phyloP scores from a whole-genome alignment of 208 protist genomes.

The Leptomonas pyrrhocoris region DNA sequence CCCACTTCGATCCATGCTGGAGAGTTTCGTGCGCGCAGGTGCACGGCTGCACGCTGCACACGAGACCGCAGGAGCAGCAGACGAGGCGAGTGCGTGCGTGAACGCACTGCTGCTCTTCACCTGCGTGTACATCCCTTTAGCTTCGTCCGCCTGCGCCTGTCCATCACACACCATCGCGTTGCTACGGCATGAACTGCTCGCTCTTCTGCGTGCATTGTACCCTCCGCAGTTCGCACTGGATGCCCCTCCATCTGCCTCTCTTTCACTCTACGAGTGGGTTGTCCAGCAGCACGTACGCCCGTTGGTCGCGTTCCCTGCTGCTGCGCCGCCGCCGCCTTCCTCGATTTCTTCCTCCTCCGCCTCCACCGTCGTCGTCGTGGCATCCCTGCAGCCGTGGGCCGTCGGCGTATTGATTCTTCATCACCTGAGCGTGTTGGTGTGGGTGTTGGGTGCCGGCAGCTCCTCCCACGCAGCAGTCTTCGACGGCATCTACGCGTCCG shows the following conservation, averaged over 20 bases:
- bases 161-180: constrained; percentile 6
- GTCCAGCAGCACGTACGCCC: neutral
- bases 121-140: constrained; percentile 13
- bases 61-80: neutral
- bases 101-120: constrained; percentile 13
- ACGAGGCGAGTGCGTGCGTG: constrained; percentile 12
- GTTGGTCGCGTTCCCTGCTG: neutral
- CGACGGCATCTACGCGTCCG: constrained; percentile 6
- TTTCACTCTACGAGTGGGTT: neutral
- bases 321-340: neutral
- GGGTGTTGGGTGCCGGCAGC: neutral
- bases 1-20: neutral
- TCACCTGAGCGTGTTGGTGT: neutral
- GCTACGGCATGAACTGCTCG: constrained; percentile 20
- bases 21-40: neutral
- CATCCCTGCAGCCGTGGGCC: neutral
- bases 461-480: neutral
- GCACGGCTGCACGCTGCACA: neutral
- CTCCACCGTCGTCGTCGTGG: too few species aligned
- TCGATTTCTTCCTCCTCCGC: too few species aligned
- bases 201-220: neutral
- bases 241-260: neutral
- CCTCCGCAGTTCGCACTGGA: neutral
- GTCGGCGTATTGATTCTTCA: neutral
- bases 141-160: neutral